Evolutionary conservation across 2,329 filamentous ascomycete genomes (phyloP).

Genomic region (Aspergillus quadrilineatus): DNA sequence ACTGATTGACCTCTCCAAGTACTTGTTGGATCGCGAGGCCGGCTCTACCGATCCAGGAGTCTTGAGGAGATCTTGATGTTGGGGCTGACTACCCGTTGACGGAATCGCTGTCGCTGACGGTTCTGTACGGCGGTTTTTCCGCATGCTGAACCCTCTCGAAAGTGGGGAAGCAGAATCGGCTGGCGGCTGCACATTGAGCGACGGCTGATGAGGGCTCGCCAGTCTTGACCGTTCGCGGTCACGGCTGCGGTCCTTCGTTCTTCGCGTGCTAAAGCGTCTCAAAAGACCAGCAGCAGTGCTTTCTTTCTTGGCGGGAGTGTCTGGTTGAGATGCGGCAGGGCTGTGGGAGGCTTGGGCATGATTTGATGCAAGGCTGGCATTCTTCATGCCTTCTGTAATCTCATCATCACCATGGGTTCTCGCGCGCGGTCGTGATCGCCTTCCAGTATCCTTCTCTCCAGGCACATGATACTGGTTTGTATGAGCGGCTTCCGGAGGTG

Average conservation of each 20-base stretch:
- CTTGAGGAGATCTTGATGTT: conserved; percentile 75
- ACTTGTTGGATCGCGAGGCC: conserved; percentile 62
- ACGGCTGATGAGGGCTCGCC: conserved; percentile 67
- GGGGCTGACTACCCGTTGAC: conserved; percentile 61
- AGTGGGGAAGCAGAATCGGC: conserved; percentile 64
- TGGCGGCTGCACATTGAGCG: conserved; percentile 77
- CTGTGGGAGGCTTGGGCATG: conserved; percentile 50
- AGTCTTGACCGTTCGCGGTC: conserved; percentile 49
- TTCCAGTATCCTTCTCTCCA: conserved; percentile 82
- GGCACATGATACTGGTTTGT: conserved; percentile 92
- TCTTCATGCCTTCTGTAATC: conserved; percentile 69
- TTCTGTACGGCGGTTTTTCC: conserved; percentile 57
- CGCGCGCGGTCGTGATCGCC: conserved; percentile 77
- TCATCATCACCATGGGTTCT: conserved; percentile 96
- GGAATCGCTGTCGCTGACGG: conserved; percentile 56
- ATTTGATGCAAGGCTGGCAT: conserved; percentile 56
- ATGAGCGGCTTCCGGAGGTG: conserved; percentile 79
- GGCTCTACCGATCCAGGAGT: conserved; percentile 66
- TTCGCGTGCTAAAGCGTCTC: conserved; percentile 85
- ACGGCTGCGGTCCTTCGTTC: conserved; percentile 59
- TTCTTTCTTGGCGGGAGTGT: conserved; percentile 73
- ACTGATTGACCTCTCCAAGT: conserved; percentile 81
- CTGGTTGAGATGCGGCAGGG: conserved; percentile 57
- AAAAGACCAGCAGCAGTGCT: conserved; percentile 81
- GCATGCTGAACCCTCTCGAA: conserved; percentile 87